Conservation (phyloP, 129 eudicot genomes). For the Pulicaria dysenterica region DNA sequence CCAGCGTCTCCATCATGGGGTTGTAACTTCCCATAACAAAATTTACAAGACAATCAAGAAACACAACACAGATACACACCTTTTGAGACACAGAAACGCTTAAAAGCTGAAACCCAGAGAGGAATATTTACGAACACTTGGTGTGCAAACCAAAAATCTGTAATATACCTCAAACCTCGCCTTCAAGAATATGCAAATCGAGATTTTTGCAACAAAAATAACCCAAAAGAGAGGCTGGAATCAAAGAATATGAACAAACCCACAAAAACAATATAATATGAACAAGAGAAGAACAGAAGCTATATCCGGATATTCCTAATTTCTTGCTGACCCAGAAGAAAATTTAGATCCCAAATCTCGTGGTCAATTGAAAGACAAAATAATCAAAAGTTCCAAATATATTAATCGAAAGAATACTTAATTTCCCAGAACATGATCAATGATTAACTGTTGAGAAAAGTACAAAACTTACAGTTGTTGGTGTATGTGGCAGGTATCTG, state of each 20-base stretch:
- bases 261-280: conserved; percentile 7
- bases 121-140: conserved; percentile 28
- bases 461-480: conserved; percentile 31
- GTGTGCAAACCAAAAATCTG: conserved; percentile 15
- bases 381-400: conserved; percentile 12
- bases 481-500: conserved; percentile 25
- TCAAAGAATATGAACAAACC: not conserved
- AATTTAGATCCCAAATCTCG: conserved; percentile 23
- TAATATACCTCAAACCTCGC: not conserved
- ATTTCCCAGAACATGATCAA: conserved; percentile 36
- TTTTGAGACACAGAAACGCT: not conserved
- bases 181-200: not conserved
- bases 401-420: not conserved
- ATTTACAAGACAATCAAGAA: conserved; percentile 8
- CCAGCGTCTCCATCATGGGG: conserved; percentile 34
- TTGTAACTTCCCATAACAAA: conserved; percentile 60
- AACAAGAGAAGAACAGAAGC: conserved; percentile 2
- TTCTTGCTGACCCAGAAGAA: not conserved
- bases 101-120: not conserved
- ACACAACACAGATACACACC: not conserved
- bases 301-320: not conserved
- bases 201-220: no score
- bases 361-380: conserved; percentile 22
- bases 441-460: conserved; percentile 27
- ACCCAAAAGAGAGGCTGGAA: not conserved